Evolutionary conservation across 2,329 filamentous ascomycete species (phyloP).

Genomic region (Macroventuria anomochaeta): DNA sequence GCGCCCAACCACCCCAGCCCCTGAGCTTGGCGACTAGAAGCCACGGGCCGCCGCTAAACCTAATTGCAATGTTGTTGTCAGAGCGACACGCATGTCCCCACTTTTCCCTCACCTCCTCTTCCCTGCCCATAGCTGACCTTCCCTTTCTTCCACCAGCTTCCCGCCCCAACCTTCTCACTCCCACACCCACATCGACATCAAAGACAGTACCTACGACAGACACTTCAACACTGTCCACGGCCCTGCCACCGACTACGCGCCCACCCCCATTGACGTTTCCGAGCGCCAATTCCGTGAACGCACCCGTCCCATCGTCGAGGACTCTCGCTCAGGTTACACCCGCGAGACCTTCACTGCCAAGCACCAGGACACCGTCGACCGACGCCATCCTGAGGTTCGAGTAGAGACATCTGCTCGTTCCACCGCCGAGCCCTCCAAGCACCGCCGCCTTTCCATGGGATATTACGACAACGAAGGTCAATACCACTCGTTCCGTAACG

Average conservation of each 20-base stretch:
- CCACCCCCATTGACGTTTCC: constrained; percentile 63
- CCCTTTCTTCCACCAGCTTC: constrained; percentile 59
- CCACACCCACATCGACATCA: constrained; percentile 65
- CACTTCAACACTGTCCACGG: constrained; percentile 56
- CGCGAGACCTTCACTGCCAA: constrained; percentile 49
- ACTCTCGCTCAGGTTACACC: constrained; percentile 41
- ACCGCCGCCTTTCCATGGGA: constrained; percentile 70
- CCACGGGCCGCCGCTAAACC: constrained; percentile 36
- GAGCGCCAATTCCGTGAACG: constrained; percentile 72
- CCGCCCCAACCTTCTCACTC: constrained; percentile 58
- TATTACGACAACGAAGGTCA: constrained; percentile 82
- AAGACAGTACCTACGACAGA: constrained; percentile 58
- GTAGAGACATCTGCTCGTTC: constrained; percentile 57
- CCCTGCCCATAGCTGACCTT: constrained; percentile 48
- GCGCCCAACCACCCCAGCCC: constrained; percentile 34
- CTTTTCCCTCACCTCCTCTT: constrained; percentile 49
- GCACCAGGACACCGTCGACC: constrained; percentile 45
- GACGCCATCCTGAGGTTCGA: constrained; percentile 56
- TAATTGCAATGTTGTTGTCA: constrained; percentile 49
- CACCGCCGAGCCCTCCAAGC: constrained; percentile 59
- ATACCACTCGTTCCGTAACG: constrained; percentile 76
- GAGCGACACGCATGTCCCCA: constrained; percentile 47
- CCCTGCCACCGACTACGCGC: constrained; percentile 60
- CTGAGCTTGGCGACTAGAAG: constrained; percentile 42
- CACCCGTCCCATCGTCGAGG: constrained; percentile 59